Conservation (phyloP, 768 basidiomycete genomes). For the Xerocomellus amylosporus region DNA sequence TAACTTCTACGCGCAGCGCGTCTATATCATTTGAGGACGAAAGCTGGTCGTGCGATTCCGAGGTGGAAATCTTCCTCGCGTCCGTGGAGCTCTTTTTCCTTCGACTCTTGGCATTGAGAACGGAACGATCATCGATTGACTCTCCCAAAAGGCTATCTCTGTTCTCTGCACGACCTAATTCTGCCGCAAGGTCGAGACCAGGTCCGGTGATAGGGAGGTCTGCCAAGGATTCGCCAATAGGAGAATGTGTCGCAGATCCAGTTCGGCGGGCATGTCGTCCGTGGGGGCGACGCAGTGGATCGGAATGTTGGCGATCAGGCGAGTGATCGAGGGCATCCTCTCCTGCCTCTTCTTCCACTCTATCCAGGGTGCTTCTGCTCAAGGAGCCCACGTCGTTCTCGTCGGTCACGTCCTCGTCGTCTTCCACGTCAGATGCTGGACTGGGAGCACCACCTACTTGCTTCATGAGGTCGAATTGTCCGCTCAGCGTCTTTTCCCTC, state of each 20-base stretch:
- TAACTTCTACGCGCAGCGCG: constrained; percentile 80
- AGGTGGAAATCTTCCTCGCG: constrained; percentile 32
- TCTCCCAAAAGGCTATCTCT: constrained; percentile 71
- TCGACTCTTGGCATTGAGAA: constrained; percentile 45
- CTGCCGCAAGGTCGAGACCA: constrained; percentile 86
- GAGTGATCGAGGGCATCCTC: constrained; percentile 43
- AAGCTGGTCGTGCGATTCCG: constrained; percentile 43
- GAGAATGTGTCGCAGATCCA: constrained; percentile 51
- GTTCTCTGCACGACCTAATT: constrained; percentile 88
- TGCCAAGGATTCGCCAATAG: constrained; percentile 77
- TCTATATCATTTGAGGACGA: constrained; percentile 59
- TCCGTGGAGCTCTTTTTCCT: constrained; percentile 37
- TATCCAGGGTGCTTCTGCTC: constrained; percentile 58
- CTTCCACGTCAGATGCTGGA: constrained; percentile 39
- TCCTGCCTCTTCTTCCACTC: constrained; percentile 52
- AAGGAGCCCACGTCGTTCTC: constrained; percentile 53
- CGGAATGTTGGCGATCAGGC: constrained; percentile 37
- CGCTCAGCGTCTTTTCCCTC: constrained; percentile 86
- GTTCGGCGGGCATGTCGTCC: constrained; percentile 51
- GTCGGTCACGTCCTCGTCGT: constrained; percentile 34
- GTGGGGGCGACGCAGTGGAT: constrained; percentile 40
- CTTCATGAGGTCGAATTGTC: constrained; percentile 76
- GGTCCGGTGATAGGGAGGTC: constrained; percentile 86
- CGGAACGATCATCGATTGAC: constrained; percentile 48
- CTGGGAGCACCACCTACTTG: constrained; percentile 55